Conservation (phyloP, 768 basidiomycete genomes). For the Trametes gibbosa region DNA sequence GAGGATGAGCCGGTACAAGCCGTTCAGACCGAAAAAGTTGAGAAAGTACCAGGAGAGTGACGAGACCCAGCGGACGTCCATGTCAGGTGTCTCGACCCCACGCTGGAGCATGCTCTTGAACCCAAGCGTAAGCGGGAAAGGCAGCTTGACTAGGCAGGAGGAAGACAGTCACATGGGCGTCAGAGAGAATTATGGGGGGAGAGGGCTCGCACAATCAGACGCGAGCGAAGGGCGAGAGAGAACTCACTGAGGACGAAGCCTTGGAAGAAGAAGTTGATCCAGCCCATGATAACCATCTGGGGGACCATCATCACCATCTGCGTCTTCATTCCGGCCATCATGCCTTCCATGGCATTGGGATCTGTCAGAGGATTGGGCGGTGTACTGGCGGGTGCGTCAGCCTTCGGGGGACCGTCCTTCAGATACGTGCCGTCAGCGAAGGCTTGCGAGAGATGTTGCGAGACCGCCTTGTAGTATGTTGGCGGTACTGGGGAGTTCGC, state of each 20-base stretch:
- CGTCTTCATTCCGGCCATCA: slow-evolving; percentile 99
- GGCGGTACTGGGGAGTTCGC: slow-evolving; percentile 80
- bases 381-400: slow-evolving; percentile 47
- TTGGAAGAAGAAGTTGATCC: slow-evolving; percentile 99
- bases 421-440: slow-evolving; percentile 79
- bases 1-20: slow-evolving; percentile 89
- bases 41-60: slow-evolving; percentile 99
- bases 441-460: slow-evolving; percentile 67
- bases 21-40: slow-evolving; percentile 97
- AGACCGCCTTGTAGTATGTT: slow-evolving; percentile 69
- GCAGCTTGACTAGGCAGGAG: slow-evolving; percentile 73
- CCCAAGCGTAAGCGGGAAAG: slow-evolving; percentile 93
- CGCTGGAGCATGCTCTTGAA: slow-evolving; percentile 99
- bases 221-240: neutral
- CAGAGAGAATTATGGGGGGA: neutral
- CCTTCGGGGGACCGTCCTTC: slow-evolving; percentile 76
- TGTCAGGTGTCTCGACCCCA: slow-evolving; percentile 90
- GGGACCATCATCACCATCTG: slow-evolving; percentile 99
- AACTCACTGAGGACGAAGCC: slow-evolving; percentile 95
- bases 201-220: slow-evolving; percentile 6
- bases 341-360: slow-evolving; percentile 91
- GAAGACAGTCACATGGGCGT: slow-evolving; percentile 3
- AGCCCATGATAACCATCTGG: slow-evolving; percentile 99
- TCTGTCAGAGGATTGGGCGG: slow-evolving; percentile 86
- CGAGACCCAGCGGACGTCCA: slow-evolving; percentile 99